Conservation (phyloP, 495 filamentous ascomycete genomes). For the Aspergillus mulundensis region DNA sequence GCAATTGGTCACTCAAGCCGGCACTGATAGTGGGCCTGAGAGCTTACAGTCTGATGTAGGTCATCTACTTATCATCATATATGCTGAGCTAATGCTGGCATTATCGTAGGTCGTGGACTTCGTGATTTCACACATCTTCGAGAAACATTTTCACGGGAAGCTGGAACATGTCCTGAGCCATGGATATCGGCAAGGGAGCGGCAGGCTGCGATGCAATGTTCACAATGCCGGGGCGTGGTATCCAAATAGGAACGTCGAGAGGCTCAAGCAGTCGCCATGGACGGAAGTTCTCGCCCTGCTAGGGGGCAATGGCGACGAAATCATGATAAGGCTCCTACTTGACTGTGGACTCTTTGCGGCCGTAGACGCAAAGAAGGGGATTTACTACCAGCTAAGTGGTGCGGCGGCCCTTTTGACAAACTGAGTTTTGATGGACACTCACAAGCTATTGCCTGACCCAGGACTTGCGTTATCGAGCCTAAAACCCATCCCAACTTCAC, state of each 20-base stretch:
- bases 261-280: constrained; percentile 71
- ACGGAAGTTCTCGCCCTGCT: constrained; percentile 63
- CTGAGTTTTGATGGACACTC: background rate
- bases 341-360: constrained; percentile 72
- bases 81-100: constrained; percentile 9
- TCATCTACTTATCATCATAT: background rate
- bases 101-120: constrained; percentile 73
- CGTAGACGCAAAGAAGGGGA: constrained; percentile 55
- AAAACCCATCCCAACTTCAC: constrained; percentile 13
- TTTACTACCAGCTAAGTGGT: constrained; percentile 79
- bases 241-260: constrained; percentile 65
- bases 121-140: constrained; percentile 72
- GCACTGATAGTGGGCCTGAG: constrained; percentile 35
- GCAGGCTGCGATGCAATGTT: constrained; percentile 37
- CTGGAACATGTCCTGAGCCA: constrained; percentile 73
- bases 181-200: constrained; percentile 57
- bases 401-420: background rate
- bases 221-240: constrained; percentile 52
- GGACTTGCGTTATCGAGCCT: constrained; percentile 47
- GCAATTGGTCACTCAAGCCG: constrained; percentile 24
- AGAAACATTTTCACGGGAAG: constrained; percentile 41
- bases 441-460: constrained; percentile 14
- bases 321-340: constrained; percentile 76
- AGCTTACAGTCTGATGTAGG: constrained; percentile 59
- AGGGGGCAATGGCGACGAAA: constrained; percentile 69